phyloP scores from a whole-genome alignment of 2,329 filamentous ascomycete genomes.

The Scedosporium boydii region DNA sequence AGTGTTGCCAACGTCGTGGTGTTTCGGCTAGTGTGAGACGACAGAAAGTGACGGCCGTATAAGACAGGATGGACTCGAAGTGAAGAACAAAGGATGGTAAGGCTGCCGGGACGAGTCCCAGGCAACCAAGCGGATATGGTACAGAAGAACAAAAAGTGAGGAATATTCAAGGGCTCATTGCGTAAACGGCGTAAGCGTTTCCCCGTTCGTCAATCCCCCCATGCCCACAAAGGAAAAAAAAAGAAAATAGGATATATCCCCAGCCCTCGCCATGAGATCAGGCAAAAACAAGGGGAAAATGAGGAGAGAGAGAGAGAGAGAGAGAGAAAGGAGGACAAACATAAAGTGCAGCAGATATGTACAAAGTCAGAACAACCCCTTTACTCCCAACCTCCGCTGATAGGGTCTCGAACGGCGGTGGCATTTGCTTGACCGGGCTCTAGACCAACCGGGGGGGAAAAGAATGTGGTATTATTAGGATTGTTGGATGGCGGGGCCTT shows the following conservation, averaged over 20 bases:
- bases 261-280: background rate
- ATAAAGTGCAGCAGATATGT: constrained; percentile 2
- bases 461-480: constrained; percentile 10
- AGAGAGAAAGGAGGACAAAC: background rate
- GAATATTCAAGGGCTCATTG: constrained; percentile 1
- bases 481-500: constrained; percentile 21
- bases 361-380: background rate
- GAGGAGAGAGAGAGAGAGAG: background rate
- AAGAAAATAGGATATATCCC: background rate
- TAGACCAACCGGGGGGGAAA: background rate
- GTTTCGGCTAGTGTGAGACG: background rate
- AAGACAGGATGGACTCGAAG: background rate
- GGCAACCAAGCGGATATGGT: constrained; percentile 1
- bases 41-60: background rate
- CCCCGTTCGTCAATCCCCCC: background rate
- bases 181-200: background rate
- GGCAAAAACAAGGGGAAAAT: background rate
- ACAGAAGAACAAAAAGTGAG: background rate
- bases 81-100: background rate
- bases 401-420: too few relatives aligned
- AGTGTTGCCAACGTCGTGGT: background rate
- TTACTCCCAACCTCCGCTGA: too few relatives aligned
- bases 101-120: background rate
- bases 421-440: too few relatives aligned
- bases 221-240: background rate